A percentile compares a stretch with the other conserved stretches of the same genome.
Evolutionary conservation across 441 rosid genomes (phyloP).

Genomic region (Populus tomentosa): DNA sequence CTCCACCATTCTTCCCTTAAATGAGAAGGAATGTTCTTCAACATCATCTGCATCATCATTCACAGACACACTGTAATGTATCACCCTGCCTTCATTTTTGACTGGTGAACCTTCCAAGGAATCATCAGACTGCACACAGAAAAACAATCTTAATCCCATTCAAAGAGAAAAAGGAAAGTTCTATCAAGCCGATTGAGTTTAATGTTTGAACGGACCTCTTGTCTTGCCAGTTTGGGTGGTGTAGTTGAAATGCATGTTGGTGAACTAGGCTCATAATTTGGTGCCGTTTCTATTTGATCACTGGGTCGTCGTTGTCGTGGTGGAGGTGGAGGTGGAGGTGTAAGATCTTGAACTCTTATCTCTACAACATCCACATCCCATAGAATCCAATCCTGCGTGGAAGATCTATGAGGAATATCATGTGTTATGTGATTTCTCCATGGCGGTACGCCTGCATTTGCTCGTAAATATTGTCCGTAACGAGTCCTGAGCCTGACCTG

Average conservation of each 20-base stretch:
- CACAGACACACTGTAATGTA: conserved; percentile 59
- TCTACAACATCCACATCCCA: conserved; percentile 73
- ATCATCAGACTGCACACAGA: conserved; percentile 42
- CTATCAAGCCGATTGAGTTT: no score
- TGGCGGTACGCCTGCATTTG: conserved; percentile 82
- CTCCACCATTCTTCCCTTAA: conserved; percentile 66
- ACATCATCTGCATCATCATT: conserved; percentile 37
- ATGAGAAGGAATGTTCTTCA: conserved; percentile 46
- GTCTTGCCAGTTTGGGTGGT: background rate
- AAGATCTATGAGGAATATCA: conserved; percentile 66
- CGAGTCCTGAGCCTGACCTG: conserved; percentile 62
- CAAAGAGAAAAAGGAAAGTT: no score
- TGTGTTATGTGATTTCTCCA: conserved; percentile 89
- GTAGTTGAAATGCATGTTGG: background rate
- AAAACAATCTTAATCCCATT: no score
- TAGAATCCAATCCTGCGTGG: conserved; percentile 66
- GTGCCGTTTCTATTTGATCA: background rate
- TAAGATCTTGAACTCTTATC: background rate
- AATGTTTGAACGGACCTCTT: no score
- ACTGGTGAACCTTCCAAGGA: conserved; percentile 37
- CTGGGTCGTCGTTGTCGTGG: background rate
- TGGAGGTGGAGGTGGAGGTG: background rate
- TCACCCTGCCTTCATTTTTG: conserved; percentile 64
- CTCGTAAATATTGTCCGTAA: conserved; percentile 67
- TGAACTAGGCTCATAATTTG: background rate